phyloP scores from a whole-genome alignment of 257 asterid genomes.

The Solanum phureja region DNA sequence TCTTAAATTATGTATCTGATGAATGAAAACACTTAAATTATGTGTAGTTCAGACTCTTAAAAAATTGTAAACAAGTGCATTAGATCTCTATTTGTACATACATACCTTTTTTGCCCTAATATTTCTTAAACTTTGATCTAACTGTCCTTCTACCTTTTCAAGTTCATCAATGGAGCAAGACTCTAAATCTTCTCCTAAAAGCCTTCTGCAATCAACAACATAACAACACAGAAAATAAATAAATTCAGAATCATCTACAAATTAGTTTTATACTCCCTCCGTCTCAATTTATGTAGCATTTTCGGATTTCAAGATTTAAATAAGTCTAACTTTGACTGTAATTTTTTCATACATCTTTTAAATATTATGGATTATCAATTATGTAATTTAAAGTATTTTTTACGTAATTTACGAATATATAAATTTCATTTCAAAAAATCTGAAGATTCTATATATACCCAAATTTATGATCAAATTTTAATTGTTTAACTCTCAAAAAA shows the following conservation, averaged over 20 bases:
- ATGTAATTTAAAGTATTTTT: too few species aligned
- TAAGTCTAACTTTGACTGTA: too few species aligned
- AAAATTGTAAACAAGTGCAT: too few species aligned
- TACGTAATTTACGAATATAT: too few species aligned
- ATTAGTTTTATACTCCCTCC: not conserved
- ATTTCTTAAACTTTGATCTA: slow-evolving; percentile 35
- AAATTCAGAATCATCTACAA: not conserved
- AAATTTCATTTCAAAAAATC: not conserved
- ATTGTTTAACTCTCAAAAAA: too few species aligned
- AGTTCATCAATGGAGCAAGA: slow-evolving; percentile 34
- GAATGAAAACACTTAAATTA: not conserved
- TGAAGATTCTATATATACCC: too few species aligned
- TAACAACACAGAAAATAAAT: not conserved
- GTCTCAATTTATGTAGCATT: not conserved
- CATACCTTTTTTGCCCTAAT: slow-evolving; percentile 44
- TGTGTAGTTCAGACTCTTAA: too few species aligned
- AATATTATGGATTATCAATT: too few species aligned
- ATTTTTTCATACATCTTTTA: too few species aligned
- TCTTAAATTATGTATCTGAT: too few species aligned
- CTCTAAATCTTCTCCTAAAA: slow-evolving; percentile 33
- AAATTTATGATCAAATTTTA: not conserved
- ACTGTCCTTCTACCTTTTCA: slow-evolving; percentile 27
- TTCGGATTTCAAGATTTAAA: not conserved
- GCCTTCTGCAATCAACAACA: slow-evolving; percentile 21
- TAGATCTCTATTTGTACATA: not conserved